Evolutionary conservation across 2,329 filamentous ascomycete genomes (phyloP).

Genomic region (Hypomyces rosellus): DNA sequence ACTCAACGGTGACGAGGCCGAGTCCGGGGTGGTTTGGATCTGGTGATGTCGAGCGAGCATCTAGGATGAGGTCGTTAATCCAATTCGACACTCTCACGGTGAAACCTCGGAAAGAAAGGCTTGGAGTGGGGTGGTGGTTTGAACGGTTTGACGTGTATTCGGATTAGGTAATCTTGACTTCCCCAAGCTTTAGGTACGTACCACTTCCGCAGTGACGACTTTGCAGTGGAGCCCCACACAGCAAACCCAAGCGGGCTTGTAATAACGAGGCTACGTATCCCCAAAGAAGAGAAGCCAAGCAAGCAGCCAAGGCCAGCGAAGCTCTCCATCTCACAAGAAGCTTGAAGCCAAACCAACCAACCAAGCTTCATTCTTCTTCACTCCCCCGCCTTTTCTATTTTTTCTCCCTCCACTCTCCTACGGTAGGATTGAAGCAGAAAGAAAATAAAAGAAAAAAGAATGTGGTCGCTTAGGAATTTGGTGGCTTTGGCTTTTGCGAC

Average conservation of each 20-base stretch:
- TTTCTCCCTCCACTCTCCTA: constrained; percentile 1
- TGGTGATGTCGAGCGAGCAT: not conserved
- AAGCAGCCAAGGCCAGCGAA: not conserved
- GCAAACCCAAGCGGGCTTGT: not conserved
- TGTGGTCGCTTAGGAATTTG: constrained; percentile 70
- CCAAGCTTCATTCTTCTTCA: constrained; percentile 7
- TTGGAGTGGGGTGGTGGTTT: not conserved
- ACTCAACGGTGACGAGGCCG: too few relatives aligned
- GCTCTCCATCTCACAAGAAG: constrained; percentile 10
- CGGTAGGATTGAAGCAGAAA: not conserved
- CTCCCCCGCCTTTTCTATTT: not conserved
- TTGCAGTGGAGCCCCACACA: constrained; percentile 1
- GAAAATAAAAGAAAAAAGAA: constrained; percentile 25
- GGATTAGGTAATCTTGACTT: too few relatives aligned
- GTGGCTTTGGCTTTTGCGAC: constrained; percentile 60
- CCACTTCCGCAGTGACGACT: constrained; percentile 3
- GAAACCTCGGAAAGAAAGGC: constrained; percentile 2
- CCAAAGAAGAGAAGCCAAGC: constrained; percentile 17
- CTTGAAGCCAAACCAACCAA: not conserved
- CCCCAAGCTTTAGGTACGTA: not conserved
- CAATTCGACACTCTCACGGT: not conserved
- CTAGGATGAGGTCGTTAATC: constrained; percentile 3
- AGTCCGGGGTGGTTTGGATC: too few relatives aligned
- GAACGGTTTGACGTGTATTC: not conserved
- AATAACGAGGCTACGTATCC: constrained; percentile 32